Evolutionary conservation across 768 basidiomycete species (phyloP).

Genomic region (Lyophyllum decastes): DNA sequence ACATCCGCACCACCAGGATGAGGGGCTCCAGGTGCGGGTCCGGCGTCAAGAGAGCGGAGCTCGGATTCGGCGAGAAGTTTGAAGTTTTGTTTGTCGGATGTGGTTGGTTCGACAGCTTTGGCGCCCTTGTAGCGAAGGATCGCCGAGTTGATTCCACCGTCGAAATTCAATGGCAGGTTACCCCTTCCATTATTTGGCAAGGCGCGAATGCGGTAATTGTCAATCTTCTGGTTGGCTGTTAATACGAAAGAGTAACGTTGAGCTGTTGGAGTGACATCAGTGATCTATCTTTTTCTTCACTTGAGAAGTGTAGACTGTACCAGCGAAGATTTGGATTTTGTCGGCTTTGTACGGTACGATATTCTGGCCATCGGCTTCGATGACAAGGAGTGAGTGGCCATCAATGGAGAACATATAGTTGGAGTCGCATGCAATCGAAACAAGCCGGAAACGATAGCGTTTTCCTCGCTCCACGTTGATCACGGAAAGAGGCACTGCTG

Average conservation of each 20-base stretch:
- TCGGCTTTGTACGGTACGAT: slow-evolving; percentile 26
- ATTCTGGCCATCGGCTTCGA: slow-evolving; percentile 34
- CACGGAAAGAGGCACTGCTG: slow-evolving; percentile 30
- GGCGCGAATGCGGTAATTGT: slow-evolving; percentile 34
- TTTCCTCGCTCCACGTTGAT: slow-evolving; percentile 35
- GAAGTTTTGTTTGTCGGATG: not conserved
- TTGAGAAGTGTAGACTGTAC: slow-evolving; percentile 11
- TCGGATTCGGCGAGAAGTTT: slow-evolving; percentile 10
- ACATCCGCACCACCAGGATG: slow-evolving; percentile 14
- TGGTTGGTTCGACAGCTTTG: slow-evolving; percentile 5
- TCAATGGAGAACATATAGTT: slow-evolving; percentile 25
- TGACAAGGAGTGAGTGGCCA: slow-evolving; percentile 24
- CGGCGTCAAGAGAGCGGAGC: slow-evolving; percentile 8
- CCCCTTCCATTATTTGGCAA: slow-evolving; percentile 14
- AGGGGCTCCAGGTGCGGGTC: slow-evolving; percentile 11
- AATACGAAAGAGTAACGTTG: slow-evolving; percentile 45
- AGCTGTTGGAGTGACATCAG: slow-evolving; percentile 17
- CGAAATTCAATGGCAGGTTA: slow-evolving; percentile 5
- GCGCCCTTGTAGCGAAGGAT: slow-evolving; percentile 17
- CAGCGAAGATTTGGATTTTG: slow-evolving; percentile 29
- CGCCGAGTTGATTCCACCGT: slow-evolving; percentile 17
- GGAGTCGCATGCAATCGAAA: slow-evolving; percentile 43
- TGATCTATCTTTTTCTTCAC: slow-evolving; percentile 5
- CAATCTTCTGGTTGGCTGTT: slow-evolving; percentile 27
- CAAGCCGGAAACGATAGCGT: slow-evolving; percentile 50